These are phyloP conservation scores for Tetracladium setigerum DNA, from an alignment of 495 filamentous ascomycete species.

Conservation along the genomic window DNA sequence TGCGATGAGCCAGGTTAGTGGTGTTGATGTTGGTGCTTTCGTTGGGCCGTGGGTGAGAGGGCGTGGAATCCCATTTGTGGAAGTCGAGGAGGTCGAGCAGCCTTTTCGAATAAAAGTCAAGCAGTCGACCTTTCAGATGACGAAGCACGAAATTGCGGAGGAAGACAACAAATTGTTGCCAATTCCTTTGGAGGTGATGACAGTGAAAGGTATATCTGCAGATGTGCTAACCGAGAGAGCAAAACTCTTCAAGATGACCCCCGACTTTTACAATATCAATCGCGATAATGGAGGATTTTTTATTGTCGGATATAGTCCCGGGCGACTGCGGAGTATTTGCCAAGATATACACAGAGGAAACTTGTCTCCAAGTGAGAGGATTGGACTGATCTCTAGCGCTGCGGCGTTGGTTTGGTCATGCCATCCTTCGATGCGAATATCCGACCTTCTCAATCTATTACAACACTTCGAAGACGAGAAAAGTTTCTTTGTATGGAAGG, in stretches of 20 bases:
- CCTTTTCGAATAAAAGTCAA: too few relatives aligned
- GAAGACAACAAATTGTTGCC: slow-evolving; percentile 64
- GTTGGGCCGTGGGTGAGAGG: slow-evolving; percentile 68
- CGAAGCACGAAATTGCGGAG: slow-evolving; percentile 20
- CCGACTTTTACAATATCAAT: slow-evolving; percentile 28
- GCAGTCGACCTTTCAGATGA: slow-evolving; percentile 3
- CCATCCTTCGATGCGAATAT: slow-evolving; percentile 18
- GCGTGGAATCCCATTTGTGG: slow-evolving; percentile 58
- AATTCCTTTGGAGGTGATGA: slow-evolving; percentile 58
- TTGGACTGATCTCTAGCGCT: slow-evolving; percentile 66
- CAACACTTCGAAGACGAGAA: slow-evolving; percentile 24
- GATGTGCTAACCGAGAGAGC: slow-evolving; percentile 53
- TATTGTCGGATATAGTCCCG: too few relatives aligned
- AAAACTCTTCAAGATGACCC: slow-evolving; percentile 51
- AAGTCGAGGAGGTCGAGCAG: slow-evolving; percentile 44
- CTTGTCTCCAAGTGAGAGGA: slow-evolving; percentile 59
- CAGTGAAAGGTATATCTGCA: slow-evolving; percentile 47
- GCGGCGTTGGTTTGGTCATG: slow-evolving; percentile 65
- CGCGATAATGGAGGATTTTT: too few relatives aligned
- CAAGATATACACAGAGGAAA: slow-evolving; percentile 19
- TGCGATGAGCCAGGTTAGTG: slow-evolving; percentile 3
- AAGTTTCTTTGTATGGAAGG: slow-evolving; percentile 32
- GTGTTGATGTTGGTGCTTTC: slow-evolving; percentile 24
- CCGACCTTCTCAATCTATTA: too few relatives aligned
- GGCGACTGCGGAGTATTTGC: too few relatives aligned